These are phyloP conservation scores for Phytophthora pluvialis DNA, from an alignment of 352 stramenopile species.

Conservation along the genomic window DNA sequence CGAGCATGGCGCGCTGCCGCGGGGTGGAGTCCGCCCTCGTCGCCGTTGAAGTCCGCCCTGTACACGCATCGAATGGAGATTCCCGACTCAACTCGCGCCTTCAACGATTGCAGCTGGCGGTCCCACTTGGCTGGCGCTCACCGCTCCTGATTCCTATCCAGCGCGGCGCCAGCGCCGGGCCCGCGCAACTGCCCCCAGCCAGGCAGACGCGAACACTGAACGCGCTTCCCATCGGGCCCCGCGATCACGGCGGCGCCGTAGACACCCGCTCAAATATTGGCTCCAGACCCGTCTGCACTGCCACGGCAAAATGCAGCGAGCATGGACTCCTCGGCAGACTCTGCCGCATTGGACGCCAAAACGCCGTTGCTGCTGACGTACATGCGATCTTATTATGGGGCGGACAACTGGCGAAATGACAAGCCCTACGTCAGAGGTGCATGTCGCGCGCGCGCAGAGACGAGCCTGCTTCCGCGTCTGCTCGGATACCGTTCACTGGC, in stretches of 20 bases:
- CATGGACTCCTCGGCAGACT: neutral
- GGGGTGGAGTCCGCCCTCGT: conserved; percentile 8
- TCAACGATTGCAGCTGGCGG: conserved; percentile 15
- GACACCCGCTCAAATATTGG: conserved; percentile 22
- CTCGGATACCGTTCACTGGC: conserved; percentile 20
- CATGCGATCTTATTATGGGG: neutral
- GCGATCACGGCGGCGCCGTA: conserved; percentile 3
- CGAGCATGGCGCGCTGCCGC: neutral
- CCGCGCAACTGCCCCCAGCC: conserved; percentile 20
- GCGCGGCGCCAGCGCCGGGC: conserved; percentile 18
- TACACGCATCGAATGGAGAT: neutral
- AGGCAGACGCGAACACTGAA: conserved; percentile 27
- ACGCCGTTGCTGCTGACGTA: conserved; percentile 5
- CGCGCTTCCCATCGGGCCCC: conserved; percentile 8
- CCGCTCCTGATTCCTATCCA: conserved; percentile 26
- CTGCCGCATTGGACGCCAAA: neutral
- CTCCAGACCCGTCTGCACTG: conserved; percentile 1
- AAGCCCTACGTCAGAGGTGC: conserved; percentile 43
- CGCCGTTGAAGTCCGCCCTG: conserved; percentile 25
- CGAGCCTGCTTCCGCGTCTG: conserved; percentile 6
- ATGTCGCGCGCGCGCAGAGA: conserved; percentile 24
- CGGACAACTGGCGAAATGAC: conserved; percentile 38
- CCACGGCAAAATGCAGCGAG: neutral
- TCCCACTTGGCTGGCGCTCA: conserved; percentile 35
- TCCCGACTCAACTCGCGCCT: conserved; percentile 1